Percentiles rank a stretch among this genome's conserved stretches.
Evolutionary conservation across 495 filamentous ascomycete species (phyloP).

Genomic region (Tuber indicum): DNA sequence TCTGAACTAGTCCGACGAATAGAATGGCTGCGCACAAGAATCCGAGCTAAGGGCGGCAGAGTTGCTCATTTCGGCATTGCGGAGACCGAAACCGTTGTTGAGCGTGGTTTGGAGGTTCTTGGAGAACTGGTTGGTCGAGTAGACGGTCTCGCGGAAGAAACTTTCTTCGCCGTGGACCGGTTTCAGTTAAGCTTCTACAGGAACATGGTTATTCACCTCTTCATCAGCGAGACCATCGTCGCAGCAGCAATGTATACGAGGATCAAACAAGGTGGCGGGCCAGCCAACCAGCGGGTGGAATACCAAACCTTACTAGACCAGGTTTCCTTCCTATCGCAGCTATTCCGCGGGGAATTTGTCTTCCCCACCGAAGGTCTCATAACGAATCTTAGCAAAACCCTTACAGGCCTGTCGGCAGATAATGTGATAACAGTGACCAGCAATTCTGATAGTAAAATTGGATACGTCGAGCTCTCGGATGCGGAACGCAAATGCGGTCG

Average conservation of each 20-base stretch:
- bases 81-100: slow-evolving; percentile 71
- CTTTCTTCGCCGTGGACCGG: slow-evolving; percentile 86
- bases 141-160: slow-evolving; percentile 72
- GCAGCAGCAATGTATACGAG: slow-evolving; percentile 81
- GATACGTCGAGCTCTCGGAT: slow-evolving; percentile 65
- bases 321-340: slow-evolving; percentile 78
- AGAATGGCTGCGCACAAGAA: slow-evolving; percentile 78
- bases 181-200: slow-evolving; percentile 97
- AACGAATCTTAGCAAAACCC: slow-evolving; percentile 69
- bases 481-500: slow-evolving; percentile 67
- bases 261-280: slow-evolving; percentile 81
- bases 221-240: slow-evolving; percentile 84
- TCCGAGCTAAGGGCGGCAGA: slow-evolving; percentile 76
- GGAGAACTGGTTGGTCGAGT: slow-evolving; percentile 79
- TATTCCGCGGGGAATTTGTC: slow-evolving; percentile 96
- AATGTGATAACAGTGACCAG: slow-evolving; percentile 63
- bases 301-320: slow-evolving; percentile 65
- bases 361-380: slow-evolving; percentile 80
- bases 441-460: slow-evolving; percentile 48
- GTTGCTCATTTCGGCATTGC: slow-evolving; percentile 87
- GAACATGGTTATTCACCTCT: slow-evolving; percentile 98
- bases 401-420: slow-evolving; percentile 70
- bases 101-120: slow-evolving; percentile 82
- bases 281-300: slow-evolving; percentile 67
- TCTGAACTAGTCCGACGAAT: slow-evolving; percentile 76